These are phyloP conservation scores for Gloeopeniophorella convolvens DNA, from an alignment of 768 basidiomycete species.

Conservation along the genomic window DNA sequence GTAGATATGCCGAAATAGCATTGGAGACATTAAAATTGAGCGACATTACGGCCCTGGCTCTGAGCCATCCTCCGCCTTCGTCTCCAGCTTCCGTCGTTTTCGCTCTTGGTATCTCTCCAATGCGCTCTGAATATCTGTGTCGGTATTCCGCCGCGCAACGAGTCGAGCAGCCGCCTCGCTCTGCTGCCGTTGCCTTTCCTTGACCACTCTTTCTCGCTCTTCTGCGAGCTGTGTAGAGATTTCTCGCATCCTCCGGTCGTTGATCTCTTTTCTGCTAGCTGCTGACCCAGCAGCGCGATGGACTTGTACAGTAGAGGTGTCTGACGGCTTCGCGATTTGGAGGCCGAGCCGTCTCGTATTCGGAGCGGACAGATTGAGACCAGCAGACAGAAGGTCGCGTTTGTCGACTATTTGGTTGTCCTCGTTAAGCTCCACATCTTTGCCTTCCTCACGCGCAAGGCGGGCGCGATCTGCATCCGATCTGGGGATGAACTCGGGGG, in stretches of 20 bases:
- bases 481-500: constrained; percentile 50
- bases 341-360: constrained; percentile 69
- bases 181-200: constrained; percentile 53
- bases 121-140: constrained; percentile 66
- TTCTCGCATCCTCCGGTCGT: constrained; percentile 74
- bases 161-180: constrained; percentile 59
- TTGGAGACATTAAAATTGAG: neutral
- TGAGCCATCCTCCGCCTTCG: constrained; percentile 13
- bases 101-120: constrained; percentile 69
- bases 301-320: constrained; percentile 33
- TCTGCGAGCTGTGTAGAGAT: constrained; percentile 73
- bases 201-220: constrained; percentile 54
- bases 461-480: constrained; percentile 73
- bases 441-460: constrained; percentile 65
- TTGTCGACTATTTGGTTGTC: constrained; percentile 98
- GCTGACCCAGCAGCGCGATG: constrained; percentile 83
- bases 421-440: constrained; percentile 89
- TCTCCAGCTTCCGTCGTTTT: constrained; percentile 70
- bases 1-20: neutral
- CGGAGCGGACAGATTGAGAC: constrained; percentile 82
- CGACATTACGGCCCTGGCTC: neutral
- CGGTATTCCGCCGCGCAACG: constrained; percentile 70
- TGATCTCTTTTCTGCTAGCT: constrained; percentile 74
- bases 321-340: constrained; percentile 25
- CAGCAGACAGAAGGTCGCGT: constrained; percentile 84